A percentile compares a stretch with the other conserved stretches of the same genome.
These are phyloP conservation scores for Hysterangium stoloniferum DNA, from an alignment of 768 basidiomycete species.

Conservation along the genomic window DNA sequence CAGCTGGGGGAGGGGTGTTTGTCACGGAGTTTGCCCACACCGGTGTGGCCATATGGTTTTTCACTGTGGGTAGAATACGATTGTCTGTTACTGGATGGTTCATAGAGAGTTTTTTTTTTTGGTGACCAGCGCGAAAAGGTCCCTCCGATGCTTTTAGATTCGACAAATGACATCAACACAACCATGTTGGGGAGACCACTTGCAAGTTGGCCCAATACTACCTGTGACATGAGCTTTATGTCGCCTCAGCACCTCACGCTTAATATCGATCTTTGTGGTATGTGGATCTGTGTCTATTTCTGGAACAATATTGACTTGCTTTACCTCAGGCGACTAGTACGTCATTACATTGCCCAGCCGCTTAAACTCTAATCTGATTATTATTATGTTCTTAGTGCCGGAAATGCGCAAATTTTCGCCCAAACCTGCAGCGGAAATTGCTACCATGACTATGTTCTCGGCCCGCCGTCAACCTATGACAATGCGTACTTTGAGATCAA, in stretches of 20 bases:
- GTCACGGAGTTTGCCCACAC: slow-evolving; percentile 62
- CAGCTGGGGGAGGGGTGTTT: slow-evolving; percentile 58
- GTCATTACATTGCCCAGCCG: too few species aligned
- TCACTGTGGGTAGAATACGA: slow-evolving; percentile 27
- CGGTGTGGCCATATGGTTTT: slow-evolving; percentile 60
- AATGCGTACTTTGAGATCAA: slow-evolving; percentile 69
- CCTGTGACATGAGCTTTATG: slow-evolving; percentile 52
- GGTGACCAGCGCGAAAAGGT: slow-evolving; percentile 41
- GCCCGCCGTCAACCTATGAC: slow-evolving; percentile 51
- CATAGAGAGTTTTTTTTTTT: slow-evolving; percentile 21
- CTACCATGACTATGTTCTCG: slow-evolving; percentile 65
- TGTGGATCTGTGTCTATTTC: slow-evolving; percentile 7
- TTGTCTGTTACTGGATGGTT: slow-evolving; percentile 1
- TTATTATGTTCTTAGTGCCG: slow-evolving; percentile 38
- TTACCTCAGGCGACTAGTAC: too few species aligned
- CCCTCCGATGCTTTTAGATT: slow-evolving; percentile 3
- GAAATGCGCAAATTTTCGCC: slow-evolving; percentile 40
- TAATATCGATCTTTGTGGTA: slow-evolving; percentile 66
- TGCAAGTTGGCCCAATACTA: slow-evolving; percentile 56
- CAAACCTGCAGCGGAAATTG: slow-evolving; percentile 59
- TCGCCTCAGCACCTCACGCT: slow-evolving; percentile 60
- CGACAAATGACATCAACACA: slow-evolving; percentile 31
- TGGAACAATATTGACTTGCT: too few species aligned
- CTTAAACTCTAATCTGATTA: not conserved
- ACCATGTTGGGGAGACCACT: slow-evolving; percentile 54